A percentile compares a stretch with the other conserved stretches of the same genome.
These are phyloP conservation scores for Fusarium austroafricanum DNA, from an alignment of 2,329 filamentous ascomycete species.

Conservation along the genomic window DNA sequence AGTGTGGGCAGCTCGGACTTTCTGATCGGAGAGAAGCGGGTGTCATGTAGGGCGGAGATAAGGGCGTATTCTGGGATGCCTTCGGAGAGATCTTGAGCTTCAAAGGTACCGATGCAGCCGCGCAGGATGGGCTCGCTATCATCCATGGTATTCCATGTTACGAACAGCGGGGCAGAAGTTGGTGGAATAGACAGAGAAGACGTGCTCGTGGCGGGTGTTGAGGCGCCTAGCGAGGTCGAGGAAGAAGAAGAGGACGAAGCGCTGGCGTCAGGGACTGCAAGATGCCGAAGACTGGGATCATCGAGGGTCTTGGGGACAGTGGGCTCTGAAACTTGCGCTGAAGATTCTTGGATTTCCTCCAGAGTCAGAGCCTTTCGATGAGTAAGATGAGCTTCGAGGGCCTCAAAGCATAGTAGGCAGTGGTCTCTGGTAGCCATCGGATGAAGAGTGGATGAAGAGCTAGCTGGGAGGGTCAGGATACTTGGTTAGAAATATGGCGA, in stretches of 20 bases:
- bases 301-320: slow-evolving; percentile 46
- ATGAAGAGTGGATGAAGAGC: slow-evolving; percentile 8
- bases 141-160: slow-evolving; percentile 87
- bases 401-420: slow-evolving; percentile 94
- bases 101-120: slow-evolving; percentile 97
- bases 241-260: slow-evolving; percentile 53
- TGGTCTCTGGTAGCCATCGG: slow-evolving; percentile 86
- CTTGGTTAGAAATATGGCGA: slow-evolving; percentile 20
- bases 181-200: slow-evolving; percentile 53
- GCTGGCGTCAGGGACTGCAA: slow-evolving; percentile 49
- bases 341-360: slow-evolving; percentile 76
- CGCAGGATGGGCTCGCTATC: slow-evolving; percentile 70
- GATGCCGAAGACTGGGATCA: slow-evolving; percentile 57
- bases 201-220: slow-evolving; percentile 59
- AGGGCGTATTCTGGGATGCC: slow-evolving; percentile 85
- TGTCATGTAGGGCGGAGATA: slow-evolving; percentile 77
- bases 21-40: slow-evolving; percentile 68
- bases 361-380: slow-evolving; percentile 75
- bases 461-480: slow-evolving; percentile 11
- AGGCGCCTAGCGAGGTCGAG: slow-evolving; percentile 57
- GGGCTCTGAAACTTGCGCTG: slow-evolving; percentile 48
- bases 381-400: slow-evolving; percentile 79
- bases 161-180: slow-evolving; percentile 80
- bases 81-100: slow-evolving; percentile 75
- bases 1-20: slow-evolving; percentile 66